Evolutionary conservation across 2,329 filamentous ascomycete genomes (phyloP).

Genomic region (Trichoderma gracile): DNA sequence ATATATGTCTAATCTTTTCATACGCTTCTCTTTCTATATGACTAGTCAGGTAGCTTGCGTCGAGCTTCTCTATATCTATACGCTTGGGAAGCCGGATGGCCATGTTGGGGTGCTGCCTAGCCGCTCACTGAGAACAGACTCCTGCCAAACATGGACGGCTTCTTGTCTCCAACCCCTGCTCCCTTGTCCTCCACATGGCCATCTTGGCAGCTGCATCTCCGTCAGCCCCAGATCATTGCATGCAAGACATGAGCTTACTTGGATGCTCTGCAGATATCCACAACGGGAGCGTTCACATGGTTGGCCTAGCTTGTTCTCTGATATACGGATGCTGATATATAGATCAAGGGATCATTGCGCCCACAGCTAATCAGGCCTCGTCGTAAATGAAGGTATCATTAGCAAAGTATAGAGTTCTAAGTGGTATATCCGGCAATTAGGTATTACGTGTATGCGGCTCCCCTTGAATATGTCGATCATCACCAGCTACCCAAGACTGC

Average conservation of each 20-base stretch:
- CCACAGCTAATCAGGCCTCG: no score
- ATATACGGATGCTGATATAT: not conserved
- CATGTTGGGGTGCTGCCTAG: not conserved
- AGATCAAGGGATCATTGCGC: not conserved
- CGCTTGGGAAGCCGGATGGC: no score
- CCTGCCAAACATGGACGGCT: no score
- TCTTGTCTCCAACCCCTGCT: slow-evolving; percentile 12
- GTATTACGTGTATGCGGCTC: slow-evolving; percentile 1
- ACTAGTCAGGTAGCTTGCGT: no score
- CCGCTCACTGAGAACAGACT: not conserved
- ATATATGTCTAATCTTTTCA: no score
- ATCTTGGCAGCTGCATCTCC: not conserved
- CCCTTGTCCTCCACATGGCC: not conserved
- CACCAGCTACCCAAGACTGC: not conserved
- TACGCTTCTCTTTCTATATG: no score
- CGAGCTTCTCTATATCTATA: no score
- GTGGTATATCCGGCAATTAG: slow-evolving; percentile 15
- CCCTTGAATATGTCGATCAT: not conserved
- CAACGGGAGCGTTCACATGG: not conserved
- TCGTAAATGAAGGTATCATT: not conserved
- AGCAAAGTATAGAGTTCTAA: not conserved
- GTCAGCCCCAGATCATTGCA: not conserved
- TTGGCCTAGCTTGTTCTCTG: no score
- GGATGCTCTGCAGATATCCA: not conserved
- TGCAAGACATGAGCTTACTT: slow-evolving; percentile 3